phyloP scores from a whole-genome alignment of 208 protist genomes.

The Kentomonas sorsogonicus region DNA sequence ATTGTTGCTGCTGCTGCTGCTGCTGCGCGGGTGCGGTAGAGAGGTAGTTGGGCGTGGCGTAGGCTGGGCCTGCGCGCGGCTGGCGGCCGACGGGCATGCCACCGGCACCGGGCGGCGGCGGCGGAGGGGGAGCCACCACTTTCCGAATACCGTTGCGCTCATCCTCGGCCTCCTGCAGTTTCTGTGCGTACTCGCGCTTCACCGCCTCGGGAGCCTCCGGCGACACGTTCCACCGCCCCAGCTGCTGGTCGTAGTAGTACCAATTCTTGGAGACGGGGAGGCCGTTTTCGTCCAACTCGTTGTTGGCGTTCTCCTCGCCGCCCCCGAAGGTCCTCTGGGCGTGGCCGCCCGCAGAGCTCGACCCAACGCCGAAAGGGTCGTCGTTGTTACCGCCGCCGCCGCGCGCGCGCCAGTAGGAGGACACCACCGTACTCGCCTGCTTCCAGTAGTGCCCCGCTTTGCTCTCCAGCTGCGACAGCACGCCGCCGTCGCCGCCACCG shows the following conservation, averaged over 20 bases:
- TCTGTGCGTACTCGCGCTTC: slow-evolving; percentile 45
- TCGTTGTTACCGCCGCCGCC: no score
- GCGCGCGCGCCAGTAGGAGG: no score
- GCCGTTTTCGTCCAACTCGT: slow-evolving; percentile 65
- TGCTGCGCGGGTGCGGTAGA: slow-evolving; percentile 4
- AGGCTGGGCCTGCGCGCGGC: slow-evolving; percentile 22
- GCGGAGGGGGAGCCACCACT: slow-evolving; percentile 30
- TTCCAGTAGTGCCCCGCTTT: neutral
- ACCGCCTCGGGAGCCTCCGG: slow-evolving; percentile 66
- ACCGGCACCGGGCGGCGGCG: slow-evolving; percentile 5
- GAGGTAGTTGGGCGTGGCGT: slow-evolving; percentile 72
- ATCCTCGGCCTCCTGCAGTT: slow-evolving; percentile 54
- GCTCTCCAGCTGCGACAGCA: neutral
- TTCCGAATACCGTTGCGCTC: slow-evolving; percentile 36
- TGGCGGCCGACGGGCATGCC: slow-evolving; percentile 11
- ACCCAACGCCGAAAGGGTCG: neutral
- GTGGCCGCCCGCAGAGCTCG: no score
- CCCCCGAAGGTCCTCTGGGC: no score
- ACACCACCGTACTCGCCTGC: no score
- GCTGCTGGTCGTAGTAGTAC: slow-evolving; percentile 72
- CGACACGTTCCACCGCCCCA: slow-evolving; percentile 71
- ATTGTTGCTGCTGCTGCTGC: neutral
- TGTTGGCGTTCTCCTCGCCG: neutral
- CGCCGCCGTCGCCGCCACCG: neutral
- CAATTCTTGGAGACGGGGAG: slow-evolving; percentile 76